Percentiles rank a stretch among this genome's conserved stretches.
phyloP scores from a whole-genome alignment of 371 early-diverging fungal genomes.

The Basidiobolus meristosporus region DNA sequence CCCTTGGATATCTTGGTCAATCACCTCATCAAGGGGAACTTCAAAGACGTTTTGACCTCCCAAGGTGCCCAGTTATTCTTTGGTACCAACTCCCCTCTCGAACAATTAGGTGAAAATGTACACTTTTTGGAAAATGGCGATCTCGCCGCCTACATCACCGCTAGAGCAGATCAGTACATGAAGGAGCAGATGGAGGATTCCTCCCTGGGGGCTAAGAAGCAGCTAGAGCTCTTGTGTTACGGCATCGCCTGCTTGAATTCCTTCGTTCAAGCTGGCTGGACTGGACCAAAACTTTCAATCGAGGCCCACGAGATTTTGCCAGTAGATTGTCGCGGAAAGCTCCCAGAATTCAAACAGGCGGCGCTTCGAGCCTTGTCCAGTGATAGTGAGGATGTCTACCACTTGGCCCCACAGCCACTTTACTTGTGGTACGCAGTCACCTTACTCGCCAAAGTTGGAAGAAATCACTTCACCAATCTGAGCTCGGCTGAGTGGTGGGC shows the following conservation, averaged over 20 bases:
- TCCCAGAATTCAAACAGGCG: conserved; percentile 12
- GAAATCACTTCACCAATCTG: conserved; percentile 4
- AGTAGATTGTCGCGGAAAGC: conserved; percentile 6
- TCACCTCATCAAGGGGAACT: too few relatives aligned
- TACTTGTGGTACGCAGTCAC: conserved; percentile 40
- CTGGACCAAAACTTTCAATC: conserved; percentile 26
- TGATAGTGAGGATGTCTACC: conserved; percentile 77
- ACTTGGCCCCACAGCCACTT: conserved; percentile 42
- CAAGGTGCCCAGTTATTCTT: too few relatives aligned
- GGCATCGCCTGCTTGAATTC: conserved; percentile 32
- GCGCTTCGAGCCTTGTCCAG: conserved; percentile 23
- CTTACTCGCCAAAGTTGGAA: conserved; percentile 30
- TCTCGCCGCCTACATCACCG: too few relatives aligned
- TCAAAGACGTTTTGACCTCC: too few relatives aligned
- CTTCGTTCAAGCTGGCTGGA: conserved; percentile 49
- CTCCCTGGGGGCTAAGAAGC: too few relatives aligned
- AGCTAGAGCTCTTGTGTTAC: conserved; percentile 17
- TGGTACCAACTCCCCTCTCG: too few relatives aligned
- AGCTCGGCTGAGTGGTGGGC: conserved; percentile 52
- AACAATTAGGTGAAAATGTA: too few relatives aligned
- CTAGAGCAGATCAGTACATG: too few relatives aligned
- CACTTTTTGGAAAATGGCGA: too few relatives aligned
- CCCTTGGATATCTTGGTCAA: too few relatives aligned
- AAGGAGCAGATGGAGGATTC: too few relatives aligned
- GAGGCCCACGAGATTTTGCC: conserved; percentile 16